These are phyloP conservation scores for Globisporangium camurandrum DNA, from an alignment of 352 stramenopile genomes.

Conservation along the genomic window DNA sequence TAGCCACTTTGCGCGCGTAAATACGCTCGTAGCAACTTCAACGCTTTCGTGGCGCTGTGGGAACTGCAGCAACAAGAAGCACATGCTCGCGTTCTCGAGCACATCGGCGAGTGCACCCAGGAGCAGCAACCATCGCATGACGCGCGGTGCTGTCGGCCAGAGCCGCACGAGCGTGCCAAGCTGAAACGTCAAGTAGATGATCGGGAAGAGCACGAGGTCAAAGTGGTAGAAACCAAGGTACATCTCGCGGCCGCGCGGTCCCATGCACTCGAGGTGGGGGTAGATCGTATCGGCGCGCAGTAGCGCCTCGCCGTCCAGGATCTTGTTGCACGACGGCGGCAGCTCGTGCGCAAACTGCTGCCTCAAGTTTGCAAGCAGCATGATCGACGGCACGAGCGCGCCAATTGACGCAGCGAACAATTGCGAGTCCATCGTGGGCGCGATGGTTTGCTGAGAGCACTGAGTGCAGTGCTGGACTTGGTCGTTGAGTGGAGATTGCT, in stretches of 20 bases:
- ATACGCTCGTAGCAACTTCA: conserved; percentile 22
- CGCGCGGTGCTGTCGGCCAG: conserved; percentile 17
- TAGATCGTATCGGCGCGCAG: conserved; percentile 17
- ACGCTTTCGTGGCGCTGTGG: conserved; percentile 16
- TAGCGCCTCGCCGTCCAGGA: conserved; percentile 31
- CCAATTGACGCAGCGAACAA: conserved; percentile 21
- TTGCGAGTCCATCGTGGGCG: conserved; percentile 4
- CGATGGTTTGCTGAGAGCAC: not conserved
- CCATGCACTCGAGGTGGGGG: conserved; percentile 33
- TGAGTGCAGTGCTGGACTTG: not conserved
- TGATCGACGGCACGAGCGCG: conserved; percentile 26
- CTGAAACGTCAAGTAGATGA: conserved; percentile 32
- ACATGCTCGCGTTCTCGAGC: conserved; percentile 33
- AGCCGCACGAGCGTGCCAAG: conserved; percentile 19
- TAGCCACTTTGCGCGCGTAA: conserved; percentile 33
- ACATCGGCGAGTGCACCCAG: conserved; percentile 27
- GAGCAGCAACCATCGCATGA: conserved; percentile 16
- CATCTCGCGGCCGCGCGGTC: conserved; percentile 17
- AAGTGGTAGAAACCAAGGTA: conserved; percentile 40
- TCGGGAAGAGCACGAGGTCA: conserved; percentile 38
- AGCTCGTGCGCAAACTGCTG: conserved; percentile 23
- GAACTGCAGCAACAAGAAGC: conserved; percentile 32
- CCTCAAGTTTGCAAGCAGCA: conserved; percentile 26
- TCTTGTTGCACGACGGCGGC: conserved; percentile 23
- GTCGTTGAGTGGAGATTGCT: not conserved